phyloP scores from a whole-genome alignment of 257 asterid species.

The Thymus mandschuricus region DNA sequence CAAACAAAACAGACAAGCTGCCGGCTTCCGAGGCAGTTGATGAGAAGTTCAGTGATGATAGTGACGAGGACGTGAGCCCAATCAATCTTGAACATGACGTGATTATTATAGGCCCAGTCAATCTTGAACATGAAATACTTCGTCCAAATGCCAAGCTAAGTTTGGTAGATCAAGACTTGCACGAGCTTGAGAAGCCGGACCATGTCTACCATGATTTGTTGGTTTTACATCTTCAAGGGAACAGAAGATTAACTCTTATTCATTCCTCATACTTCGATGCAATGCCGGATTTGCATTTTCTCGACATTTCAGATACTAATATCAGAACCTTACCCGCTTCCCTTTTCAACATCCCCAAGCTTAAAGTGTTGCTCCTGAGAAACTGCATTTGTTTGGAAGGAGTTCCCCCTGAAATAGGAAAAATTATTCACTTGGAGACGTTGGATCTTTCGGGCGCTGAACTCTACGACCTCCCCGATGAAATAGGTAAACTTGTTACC shows the following conservation, averaged over 20 bases:
- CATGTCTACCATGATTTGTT: not conserved
- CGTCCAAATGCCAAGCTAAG: conserved; percentile 2
- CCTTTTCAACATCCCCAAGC: conserved; percentile 26
- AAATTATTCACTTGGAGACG: conserved; percentile 27
- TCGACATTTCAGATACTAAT: conserved; percentile 39
- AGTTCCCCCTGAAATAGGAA: conserved; percentile 25
- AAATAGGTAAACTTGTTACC: conserved; percentile 26
- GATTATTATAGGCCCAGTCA: not conserved
- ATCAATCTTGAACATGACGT: no score
- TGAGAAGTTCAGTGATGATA: no score
- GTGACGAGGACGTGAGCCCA: not conserved
- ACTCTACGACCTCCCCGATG: conserved; percentile 30
- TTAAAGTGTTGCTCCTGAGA: conserved; percentile 32
- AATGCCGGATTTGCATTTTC: conserved; percentile 25
- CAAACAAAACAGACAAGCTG: not conserved
- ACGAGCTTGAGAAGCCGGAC: conserved; percentile 9
- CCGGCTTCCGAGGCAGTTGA: no score
- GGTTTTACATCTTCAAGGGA: conserved; percentile 40
- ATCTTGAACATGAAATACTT: not conserved
- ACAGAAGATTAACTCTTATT: conserved; percentile 22
- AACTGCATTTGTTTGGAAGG: conserved; percentile 26
- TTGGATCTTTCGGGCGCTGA: conserved; percentile 40
- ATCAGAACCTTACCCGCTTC: conserved; percentile 32
- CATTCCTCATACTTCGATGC: conserved; percentile 31
- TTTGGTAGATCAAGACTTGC: conserved; percentile 23